A percentile compares a stretch with the other conserved stretches of the same genome.
Evolutionary conservation across 2,329 filamentous ascomycete species (phyloP).

Genomic region (Acrodontium crateriforme): DNA sequence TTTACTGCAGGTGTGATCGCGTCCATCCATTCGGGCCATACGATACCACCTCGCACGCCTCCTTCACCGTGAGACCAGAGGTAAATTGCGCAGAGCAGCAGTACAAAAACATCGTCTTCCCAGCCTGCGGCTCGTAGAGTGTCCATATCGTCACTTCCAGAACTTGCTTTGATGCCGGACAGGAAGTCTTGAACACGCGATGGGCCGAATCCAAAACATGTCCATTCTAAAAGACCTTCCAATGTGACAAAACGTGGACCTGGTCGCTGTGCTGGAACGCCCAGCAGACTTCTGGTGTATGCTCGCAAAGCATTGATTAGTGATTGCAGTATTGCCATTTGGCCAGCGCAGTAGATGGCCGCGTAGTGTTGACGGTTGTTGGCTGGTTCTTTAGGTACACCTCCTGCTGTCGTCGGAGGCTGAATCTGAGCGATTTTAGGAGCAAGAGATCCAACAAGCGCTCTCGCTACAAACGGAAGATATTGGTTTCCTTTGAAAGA

Average conservation of each 20-base stretch:
- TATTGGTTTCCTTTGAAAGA: slow-evolving; percentile 9
- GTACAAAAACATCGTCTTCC: slow-evolving; percentile 24
- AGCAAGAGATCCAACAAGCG: slow-evolving; percentile 21
- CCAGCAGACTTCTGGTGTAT: too few species aligned
- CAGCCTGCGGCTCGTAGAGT: slow-evolving; percentile 20
- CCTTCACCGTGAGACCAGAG: slow-evolving; percentile 41
- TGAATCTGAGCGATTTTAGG: slow-evolving; percentile 22
- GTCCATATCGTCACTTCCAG: slow-evolving; percentile 17
- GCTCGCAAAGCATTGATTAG: slow-evolving; percentile 15
- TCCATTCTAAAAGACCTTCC: slow-evolving; percentile 15
- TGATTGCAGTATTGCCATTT: slow-evolving; percentile 20
- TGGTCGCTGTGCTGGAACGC: slow-evolving; percentile 4
- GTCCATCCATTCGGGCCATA: background rate
- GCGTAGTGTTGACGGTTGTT: slow-evolving; percentile 29
- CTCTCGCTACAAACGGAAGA: slow-evolving; percentile 20
- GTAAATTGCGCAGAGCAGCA: slow-evolving; percentile 18
- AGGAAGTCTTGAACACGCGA: slow-evolving; percentile 12
- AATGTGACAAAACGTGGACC: slow-evolving; percentile 16
- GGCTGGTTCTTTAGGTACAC: slow-evolving; percentile 14
- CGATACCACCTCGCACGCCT: background rate
- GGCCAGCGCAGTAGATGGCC: slow-evolving; percentile 29
- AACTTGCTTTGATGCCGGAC: slow-evolving; percentile 18
- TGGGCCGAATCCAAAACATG: slow-evolving; percentile 41
- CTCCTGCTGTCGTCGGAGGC: slow-evolving; percentile 8
- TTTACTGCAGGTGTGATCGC: slow-evolving; percentile 2